A percentile compares a stretch with the other conserved stretches of the same genome.
Evolutionary conservation across 2,329 filamentous ascomycete species (phyloP).

Genomic region (Rhynchosporium graminicola): DNA sequence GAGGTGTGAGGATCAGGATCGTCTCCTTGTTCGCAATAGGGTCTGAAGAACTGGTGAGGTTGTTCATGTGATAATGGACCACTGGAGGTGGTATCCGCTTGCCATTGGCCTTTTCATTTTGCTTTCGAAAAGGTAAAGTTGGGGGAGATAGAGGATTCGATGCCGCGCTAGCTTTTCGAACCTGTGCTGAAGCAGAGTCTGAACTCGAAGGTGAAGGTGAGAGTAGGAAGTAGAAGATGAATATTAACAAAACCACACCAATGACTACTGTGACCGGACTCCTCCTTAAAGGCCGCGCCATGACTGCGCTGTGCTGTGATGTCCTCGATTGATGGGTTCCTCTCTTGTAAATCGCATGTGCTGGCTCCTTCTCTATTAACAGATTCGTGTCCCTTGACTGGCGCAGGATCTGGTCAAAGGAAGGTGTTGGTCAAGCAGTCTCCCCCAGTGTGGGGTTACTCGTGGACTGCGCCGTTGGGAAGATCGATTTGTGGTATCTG

Average conservation of each 20-base stretch:
- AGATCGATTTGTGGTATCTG: constrained; percentile 14
- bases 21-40: constrained; percentile 80
- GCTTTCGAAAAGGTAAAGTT: constrained; percentile 72
- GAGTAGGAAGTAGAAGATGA: constrained; percentile 66
- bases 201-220: constrained; percentile 48
- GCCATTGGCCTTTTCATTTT: constrained; percentile 54
- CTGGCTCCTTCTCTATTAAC: constrained; percentile 11
- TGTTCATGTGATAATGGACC: constrained; percentile 91
- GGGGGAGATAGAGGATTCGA: constrained; percentile 72
- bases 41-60: constrained; percentile 78
- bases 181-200: constrained; percentile 49
- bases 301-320: constrained; percentile 41
- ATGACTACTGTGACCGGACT: constrained; percentile 75
- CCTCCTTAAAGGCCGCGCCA: constrained; percentile 73
- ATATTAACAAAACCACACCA: constrained; percentile 70
- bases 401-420: constrained; percentile 1
- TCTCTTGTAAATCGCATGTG: constrained; percentile 31
- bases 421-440: constrained; percentile 18
- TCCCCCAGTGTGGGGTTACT: constrained; percentile 22
- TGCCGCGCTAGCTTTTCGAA: constrained; percentile 57
- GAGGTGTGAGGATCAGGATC: constrained; percentile 87
- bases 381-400: constrained; percentile 12
- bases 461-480: constrained; percentile 49
- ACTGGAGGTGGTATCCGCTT: constrained; percentile 74
- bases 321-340: constrained; percentile 36